phyloP scores from a whole-genome alignment of 1,284 basidiomycete genomes.

The Apiotrichum sp. region DNA sequence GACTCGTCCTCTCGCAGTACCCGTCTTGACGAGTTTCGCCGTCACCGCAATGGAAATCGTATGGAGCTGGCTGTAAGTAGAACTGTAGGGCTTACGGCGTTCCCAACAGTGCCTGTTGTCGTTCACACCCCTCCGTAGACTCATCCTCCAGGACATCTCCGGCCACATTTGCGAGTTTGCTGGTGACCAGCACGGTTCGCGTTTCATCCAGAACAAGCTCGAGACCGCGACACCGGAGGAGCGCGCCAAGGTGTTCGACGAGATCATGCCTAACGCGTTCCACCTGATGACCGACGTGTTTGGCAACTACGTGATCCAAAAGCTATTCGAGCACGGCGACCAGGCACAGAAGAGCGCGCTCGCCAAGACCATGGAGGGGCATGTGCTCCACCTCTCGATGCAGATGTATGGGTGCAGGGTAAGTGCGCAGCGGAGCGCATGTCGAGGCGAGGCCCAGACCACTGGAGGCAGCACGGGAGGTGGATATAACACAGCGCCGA shows the following conservation, averaged over 20 bases:
- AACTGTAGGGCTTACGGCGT: too few species aligned
- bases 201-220: slow-evolving; percentile 81
- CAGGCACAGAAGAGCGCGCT: slow-evolving; percentile 67
- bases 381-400: slow-evolving; percentile 69
- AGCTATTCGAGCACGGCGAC: slow-evolving; percentile 85
- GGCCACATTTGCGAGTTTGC: slow-evolving; percentile 89
- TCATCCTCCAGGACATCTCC: slow-evolving; percentile 57
- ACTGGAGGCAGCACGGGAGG: too few species aligned
- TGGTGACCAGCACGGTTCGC: slow-evolving; percentile 86
- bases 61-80: slow-evolving; percentile 71
- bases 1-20: slow-evolving; percentile 52
- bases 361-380: slow-evolving; percentile 69
- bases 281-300: slow-evolving; percentile 90
- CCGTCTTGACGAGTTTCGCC: slow-evolving; percentile 76
- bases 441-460: too few species aligned
- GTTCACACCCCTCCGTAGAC: too few species aligned
- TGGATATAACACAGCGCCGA: too few species aligned
- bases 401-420: slow-evolving; percentile 87
- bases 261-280: slow-evolving; percentile 75
- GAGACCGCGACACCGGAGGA: slow-evolving; percentile 70
- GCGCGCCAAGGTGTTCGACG: slow-evolving; percentile 76
- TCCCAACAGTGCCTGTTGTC: too few species aligned
- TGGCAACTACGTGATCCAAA: slow-evolving; percentile 95
- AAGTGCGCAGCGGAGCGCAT: too few species aligned
- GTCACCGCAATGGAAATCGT: slow-evolving; percentile 59